Evolutionary conservation across 1,284 basidiomycete genomes (phyloP), one percentile per base, ranked within the genome.

Genomic region (Malassezia globosa): DNA sequence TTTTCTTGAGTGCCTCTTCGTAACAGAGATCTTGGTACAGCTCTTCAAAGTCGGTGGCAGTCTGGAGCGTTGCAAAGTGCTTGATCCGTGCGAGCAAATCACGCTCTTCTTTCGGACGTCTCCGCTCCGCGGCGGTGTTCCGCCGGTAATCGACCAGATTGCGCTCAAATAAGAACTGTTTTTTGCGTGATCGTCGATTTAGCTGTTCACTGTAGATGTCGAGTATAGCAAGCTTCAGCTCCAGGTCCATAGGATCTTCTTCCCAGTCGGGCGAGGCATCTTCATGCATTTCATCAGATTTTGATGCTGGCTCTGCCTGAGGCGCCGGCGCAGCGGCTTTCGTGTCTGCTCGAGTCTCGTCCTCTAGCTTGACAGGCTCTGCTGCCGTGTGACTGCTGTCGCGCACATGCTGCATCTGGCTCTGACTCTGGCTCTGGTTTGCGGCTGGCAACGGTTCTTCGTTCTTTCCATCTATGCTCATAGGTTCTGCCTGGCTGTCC

Each of bases 171-270:
- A 97, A 85, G 52, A 96, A 74, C n/a, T 81, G 81, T 74, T 96
- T 97, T 35, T 79, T 80, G 66, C 88, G 84, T 52, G 82, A 75
- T 27, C 92, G 80, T 73, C 85, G 88, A 57, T 89, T 85, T n/a
- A 96, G 78, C 45, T 85, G 82, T 56, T 88, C 86, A 62, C 82
- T 82, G 75, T 96, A 97, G 76, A 90, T 89, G 68, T 94, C 85
- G 56, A 96, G 75, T 48, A 96, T 73, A 0, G 85, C 81, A 26
- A 95, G 75, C 75, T 97, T 97, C 74, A 95, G 83, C 23, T 81
- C 77, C n/a, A 96, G 75, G 27, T 92, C 92, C 36, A 55, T 54
- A 21, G 87, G 84, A 23, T 80, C 77, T 26, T 87, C 90, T 72
- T 95, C 90, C 61, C 66, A 69, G 43, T 71, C 68, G 21, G 67